Base-by-base conservation (phyloP, 345 rosid species). In the Eucalyptus tenuipes region DNA sequence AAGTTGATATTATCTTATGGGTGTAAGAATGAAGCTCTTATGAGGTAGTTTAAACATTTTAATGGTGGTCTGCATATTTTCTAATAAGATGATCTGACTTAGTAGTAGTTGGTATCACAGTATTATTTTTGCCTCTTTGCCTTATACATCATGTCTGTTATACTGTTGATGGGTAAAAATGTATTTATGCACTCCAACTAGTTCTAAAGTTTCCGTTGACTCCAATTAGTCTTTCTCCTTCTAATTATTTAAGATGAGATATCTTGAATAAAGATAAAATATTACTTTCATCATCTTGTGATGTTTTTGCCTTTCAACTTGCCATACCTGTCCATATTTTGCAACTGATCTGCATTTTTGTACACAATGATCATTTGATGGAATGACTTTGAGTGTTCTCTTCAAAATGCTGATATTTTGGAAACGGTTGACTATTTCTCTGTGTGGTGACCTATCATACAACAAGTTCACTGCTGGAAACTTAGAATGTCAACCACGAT, bases 401-500 rank as follows among this genome's bases (percentile, higher is more conserved):
- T 64, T 64, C 10, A n/a, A n/a, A n/a, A n/a, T 14, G 75, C n/a
- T 64, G 75, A 64, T 2, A 64, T n/a, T 64, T 14, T 64, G 75
- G 40, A 12, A 64, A 64, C 1, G 17, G 17, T 6, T 13, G 7
- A 15, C 45, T 85, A 42, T 17, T 49, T 86, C 42, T 10, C 50
- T 50, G 18, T 64, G 88, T 90, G 92, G 95, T 61, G 94, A 92
- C 81, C 87, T 92, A 75, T 91, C 94, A 13, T 94, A 91, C 55
- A 93, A 91, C 89, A 89, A 57, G 52, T 92, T 92, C 88, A 66
- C 57, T 13, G 31, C 29, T 42, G 87, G 24, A 61, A 49, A 25
- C 89, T 50, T 90, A 14, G 66, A 5, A n/a, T 93, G 94, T 89
- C 93, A 89, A 49, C 37, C 52, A 3, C 49, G 90, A 55, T 18